Evolutionary conservation across 345 rosid species (phyloP), one percentile per base, ranked within the genome.

Genomic region (Raphanus sativus): DNA sequence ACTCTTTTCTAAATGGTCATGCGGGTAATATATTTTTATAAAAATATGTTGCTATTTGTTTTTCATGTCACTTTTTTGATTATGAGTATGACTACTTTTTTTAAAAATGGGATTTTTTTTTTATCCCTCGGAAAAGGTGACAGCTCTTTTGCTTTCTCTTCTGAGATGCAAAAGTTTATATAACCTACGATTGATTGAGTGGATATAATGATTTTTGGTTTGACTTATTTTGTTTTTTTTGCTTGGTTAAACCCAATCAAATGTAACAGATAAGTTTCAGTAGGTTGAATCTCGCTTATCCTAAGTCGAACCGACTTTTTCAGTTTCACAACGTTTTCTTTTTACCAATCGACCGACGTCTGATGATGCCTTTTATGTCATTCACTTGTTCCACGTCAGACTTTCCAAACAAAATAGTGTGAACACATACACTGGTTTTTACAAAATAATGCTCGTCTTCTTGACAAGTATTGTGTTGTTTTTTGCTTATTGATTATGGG

Each of bases 61-160:
- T n/a, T n/a, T n/a, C n/a, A n/a, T n/a, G 65, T 68, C 62, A 32
- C 62, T 60, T 68, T 75, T 38, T 67, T 45, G 29, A 8, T 58
- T 25, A 25, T 15, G 55, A 29, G n/a, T 34, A 4, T 26, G 21
- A 10, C 5, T 25, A 6, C 17, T 17, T 24, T 58, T 50, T 6
- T 15, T 2, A n/a, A n/a, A 34, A 11, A 11, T 1, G 34, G 8
- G 17, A 7, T n/a, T n/a, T n/a, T 61, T 61, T 60, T 67, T 21
- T 67, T 61, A 62, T 68, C 74, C 52, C 67, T 48, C 8, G 4
- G 10, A 30, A 67, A 59, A 60, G 4, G 42, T 29, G 68, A 45
- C 62, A 60, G 6, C 12, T 60, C 62, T 21, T 60, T 75, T 32
- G 10, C 54, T 68, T 61, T 60, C 54, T n/a, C 59, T 58, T 6